Base-by-base conservation (phyloP, 2,329 filamentous ascomycete genomes). In the Pezicula neosporulosa region DNA sequence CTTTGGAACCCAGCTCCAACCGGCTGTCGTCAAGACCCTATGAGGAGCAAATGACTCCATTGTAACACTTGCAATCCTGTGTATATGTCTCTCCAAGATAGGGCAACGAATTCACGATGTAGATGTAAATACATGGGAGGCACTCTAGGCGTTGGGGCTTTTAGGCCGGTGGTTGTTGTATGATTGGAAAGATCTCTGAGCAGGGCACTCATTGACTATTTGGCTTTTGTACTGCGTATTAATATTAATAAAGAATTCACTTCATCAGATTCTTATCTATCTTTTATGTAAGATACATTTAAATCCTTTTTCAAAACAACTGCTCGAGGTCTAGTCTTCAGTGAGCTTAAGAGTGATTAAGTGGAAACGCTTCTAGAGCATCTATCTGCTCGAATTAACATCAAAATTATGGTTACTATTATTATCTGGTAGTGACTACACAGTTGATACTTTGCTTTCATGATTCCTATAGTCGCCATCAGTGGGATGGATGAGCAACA, bases 1-100 rank as follows among this genome's bases (percentile, higher is more conserved):
- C 6, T 99, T 99, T 67, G 90, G 91, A 59, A 99, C 94, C 1
- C 87, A 96, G 72, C 77, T 99, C 48, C 71, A 57, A 19, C 62
- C 64, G 35, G 55, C 63, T 35, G 58, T 57, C 13, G 48, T 53
- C 15, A 65, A 65, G 50, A 56, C 53, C 6, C 18, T 36, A 24
- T 44, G 8, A 44, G 18, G 21, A 27, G 12, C 39, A 42, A 27
- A 27, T 2, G 9, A 33, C 30, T 33, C 30, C 15, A 44, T n/a
- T 44, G 41, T 44, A 28, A 16, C 10, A 12, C 24, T 24, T 24
- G 24, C 24, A 4, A 4, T 28, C 8, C 37, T 6, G 44, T 54
- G 39, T 63, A 57, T 38, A 50, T 43, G 24, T 36, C 36, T 37
- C 33, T 39, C 2, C 30, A 45, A 44, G 24, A 42, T 15, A 44